Evolutionary conservation across 2,329 filamentous ascomycete genomes (phyloP).

Genomic region (Neofusicoccum laricinum): DNA sequence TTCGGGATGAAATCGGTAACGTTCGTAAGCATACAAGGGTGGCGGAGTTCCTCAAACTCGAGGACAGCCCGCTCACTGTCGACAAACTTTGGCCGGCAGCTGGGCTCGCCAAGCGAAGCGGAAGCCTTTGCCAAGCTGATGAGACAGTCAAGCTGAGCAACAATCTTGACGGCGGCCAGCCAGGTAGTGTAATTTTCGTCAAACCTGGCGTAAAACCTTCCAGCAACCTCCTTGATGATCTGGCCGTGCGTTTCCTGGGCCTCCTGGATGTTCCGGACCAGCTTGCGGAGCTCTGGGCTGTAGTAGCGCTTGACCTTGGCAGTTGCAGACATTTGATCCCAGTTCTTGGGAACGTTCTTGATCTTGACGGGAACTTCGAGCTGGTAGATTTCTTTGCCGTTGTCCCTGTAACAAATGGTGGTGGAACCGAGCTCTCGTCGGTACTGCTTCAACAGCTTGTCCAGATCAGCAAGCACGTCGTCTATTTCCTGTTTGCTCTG

Average conservation of each 20-base stretch:
- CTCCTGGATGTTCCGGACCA: slow-evolving; percentile 87
- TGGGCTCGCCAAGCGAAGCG: slow-evolving; percentile 75
- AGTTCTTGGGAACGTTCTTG: slow-evolving; percentile 77
- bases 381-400: slow-evolving; percentile 97
- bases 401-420: slow-evolving; percentile 59
- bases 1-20: slow-evolving; percentile 97
- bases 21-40: slow-evolving; percentile 88
- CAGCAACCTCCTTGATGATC: slow-evolving; percentile 80
- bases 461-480: slow-evolving; percentile 70
- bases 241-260: slow-evolving; percentile 91
- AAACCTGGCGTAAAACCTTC: slow-evolving; percentile 81
- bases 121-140: slow-evolving; percentile 92
- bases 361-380: slow-evolving; percentile 82
- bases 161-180: slow-evolving; percentile 84
- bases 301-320: slow-evolving; percentile 91
- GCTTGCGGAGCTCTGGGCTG: slow-evolving; percentile 73
- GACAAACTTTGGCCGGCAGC: slow-evolving; percentile 84
- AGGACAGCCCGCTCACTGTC: slow-evolving; percentile 80
- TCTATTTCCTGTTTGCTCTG: slow-evolving; percentile 73
- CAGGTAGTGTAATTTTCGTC: slow-evolving; percentile 82
- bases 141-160: slow-evolving; percentile 90
- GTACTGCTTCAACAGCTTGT: slow-evolving; percentile 67
- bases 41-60: slow-evolving; percentile 89
- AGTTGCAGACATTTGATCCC: slow-evolving; percentile 96
- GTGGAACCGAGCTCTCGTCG: slow-evolving; percentile 72